A percentile compares a stretch with the other conserved stretches of the same genome.
Evolutionary conservation across 495 filamentous ascomycete genomes (phyloP).

Genomic region (Lasiosphaeria ovina): DNA sequence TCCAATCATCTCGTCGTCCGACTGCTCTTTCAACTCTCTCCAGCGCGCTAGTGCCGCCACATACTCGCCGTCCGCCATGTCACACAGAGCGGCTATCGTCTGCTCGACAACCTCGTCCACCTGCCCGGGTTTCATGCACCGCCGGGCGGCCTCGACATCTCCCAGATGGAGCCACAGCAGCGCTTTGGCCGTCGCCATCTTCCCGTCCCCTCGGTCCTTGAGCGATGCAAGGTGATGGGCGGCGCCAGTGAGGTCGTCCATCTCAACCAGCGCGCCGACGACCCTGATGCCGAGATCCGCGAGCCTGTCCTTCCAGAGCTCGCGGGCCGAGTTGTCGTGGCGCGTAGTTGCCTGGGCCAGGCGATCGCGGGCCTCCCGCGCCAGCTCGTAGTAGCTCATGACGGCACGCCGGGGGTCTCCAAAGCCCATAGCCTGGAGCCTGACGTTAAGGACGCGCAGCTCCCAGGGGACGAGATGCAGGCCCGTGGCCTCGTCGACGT

Average conservation of each 20-base stretch:
- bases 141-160: slow-evolving; percentile 65
- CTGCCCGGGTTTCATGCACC: slow-evolving; percentile 37
- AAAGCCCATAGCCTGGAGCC: slow-evolving; percentile 81
- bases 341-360: slow-evolving; percentile 35
- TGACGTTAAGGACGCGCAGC: slow-evolving; percentile 73
- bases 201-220: slow-evolving; percentile 30
- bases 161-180: slow-evolving; percentile 75
- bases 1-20: slow-evolving; percentile 57
- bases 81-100: slow-evolving; percentile 62
- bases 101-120: slow-evolving; percentile 25
- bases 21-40: slow-evolving; percentile 50
- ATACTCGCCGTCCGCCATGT: slow-evolving; percentile 78
- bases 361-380: slow-evolving; percentile 64
- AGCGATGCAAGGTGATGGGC: slow-evolving; percentile 60
- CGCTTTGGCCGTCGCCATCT: slow-evolving; percentile 46
- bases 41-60: slow-evolving; percentile 60
- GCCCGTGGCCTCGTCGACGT: slow-evolving; percentile 48
- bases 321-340: slow-evolving; percentile 45
- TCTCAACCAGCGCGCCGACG: slow-evolving; percentile 80
- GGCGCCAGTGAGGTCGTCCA: slow-evolving; percentile 82
- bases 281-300: slow-evolving; percentile 73
- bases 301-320: slow-evolving; percentile 67
- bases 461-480: slow-evolving; percentile 80
- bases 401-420: slow-evolving; percentile 81
- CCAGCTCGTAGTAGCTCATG: slow-evolving; percentile 85